Conservation (phyloP, 2,329 filamentous ascomycete species). For the Eurotiales sp. region DNA sequence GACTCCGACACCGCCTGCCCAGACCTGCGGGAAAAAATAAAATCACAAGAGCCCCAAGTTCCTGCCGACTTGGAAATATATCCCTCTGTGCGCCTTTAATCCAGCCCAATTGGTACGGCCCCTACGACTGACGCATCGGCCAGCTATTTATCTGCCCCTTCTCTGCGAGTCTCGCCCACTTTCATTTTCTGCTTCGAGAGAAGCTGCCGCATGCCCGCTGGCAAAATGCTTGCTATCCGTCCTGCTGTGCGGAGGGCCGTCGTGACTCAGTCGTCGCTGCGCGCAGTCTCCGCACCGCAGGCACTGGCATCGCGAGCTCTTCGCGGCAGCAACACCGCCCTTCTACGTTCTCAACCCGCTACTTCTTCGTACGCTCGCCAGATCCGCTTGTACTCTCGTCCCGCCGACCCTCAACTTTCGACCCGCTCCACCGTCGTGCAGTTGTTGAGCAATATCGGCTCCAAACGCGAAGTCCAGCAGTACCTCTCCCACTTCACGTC, state of each 20-base stretch:
- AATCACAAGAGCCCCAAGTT: background rate
- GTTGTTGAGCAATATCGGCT: slow-evolving; percentile 91
- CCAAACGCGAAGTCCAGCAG: slow-evolving; percentile 93
- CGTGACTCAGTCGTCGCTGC: slow-evolving; percentile 37
- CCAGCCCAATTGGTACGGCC: slow-evolving; percentile 8
- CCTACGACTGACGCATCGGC: background rate
- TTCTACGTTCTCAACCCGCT: slow-evolving; percentile 14
- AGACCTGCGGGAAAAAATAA: background rate
- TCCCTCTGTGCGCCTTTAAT: slow-evolving; percentile 7
- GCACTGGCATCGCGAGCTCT: slow-evolving; percentile 27
- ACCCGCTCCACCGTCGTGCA: slow-evolving; percentile 81
- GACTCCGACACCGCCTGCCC: slow-evolving; percentile 2
- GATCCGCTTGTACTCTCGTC: slow-evolving; percentile 43
- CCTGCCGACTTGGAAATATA: background rate
- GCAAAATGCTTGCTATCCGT: slow-evolving; percentile 42
- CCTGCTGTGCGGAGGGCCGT: slow-evolving; percentile 44
- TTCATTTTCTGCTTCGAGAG: background rate
- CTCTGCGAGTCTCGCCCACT: too few species aligned
- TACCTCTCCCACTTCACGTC: slow-evolving; percentile 97
- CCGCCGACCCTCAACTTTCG: slow-evolving; percentile 51
- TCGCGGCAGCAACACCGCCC: slow-evolving; percentile 21
- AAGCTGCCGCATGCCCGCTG: slow-evolving; percentile 41
- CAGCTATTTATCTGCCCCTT: background rate
- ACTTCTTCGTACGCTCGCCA: slow-evolving; percentile 25
- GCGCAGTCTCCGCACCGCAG: slow-evolving; percentile 38